Base-by-base conservation (phyloP, 768 basidiomycete genomes). In the Lentinula aciculospora region DNA sequence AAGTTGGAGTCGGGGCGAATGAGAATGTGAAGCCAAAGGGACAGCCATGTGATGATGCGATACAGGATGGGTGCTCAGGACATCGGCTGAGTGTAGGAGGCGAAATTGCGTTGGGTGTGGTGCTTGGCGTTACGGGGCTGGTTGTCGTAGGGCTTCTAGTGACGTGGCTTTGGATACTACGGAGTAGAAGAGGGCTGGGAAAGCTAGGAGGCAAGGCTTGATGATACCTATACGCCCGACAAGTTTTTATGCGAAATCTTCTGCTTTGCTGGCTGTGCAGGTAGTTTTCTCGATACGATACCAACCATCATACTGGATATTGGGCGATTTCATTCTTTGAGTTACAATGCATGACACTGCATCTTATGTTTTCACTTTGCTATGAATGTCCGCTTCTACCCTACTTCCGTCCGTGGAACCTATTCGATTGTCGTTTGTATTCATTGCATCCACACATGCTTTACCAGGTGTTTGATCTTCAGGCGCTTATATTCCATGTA, bases 41-140 rank as follows among this genome's bases (percentile, higher is more conserved):
- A 32, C 69, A 74, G 59, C 94, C 93, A 2, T 95, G 94, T 67
- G 94, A 95, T 62, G 77, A 78, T 36, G 92, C 79, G 15, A 82
- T 89, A 65, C 67, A 69, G 21, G 70, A 75, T 10, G 81, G 80
- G 3, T 88, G 85, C 61, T 63, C 68, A 57, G 70, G 73, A 4
- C 75, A 77, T 5, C 73, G 75, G 23, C 76, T 94, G n/a, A 81
- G 82, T 62, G 80, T 67, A 58, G 78, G 75, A 28, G 85, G 72
- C 4, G 82, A 81, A 65, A 84, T 93, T 53, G 91, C 84, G 0
- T 81, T 95, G 69, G 91, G 80, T 0, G 77, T 85, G 31, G 71
- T 85, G 19, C 72, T 93, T 44, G 77, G 81, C 19, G 72, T 86
- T 21, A 83, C 86, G 12, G 88, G 88, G 3, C 57, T 83, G 5